A percentile compares a stretch with the other conserved stretches of the same genome.
These are phyloP conservation scores for Apostasia ramifera DNA, from an alignment of 106 monocot genomes.

Conservation along the genomic window DNA sequence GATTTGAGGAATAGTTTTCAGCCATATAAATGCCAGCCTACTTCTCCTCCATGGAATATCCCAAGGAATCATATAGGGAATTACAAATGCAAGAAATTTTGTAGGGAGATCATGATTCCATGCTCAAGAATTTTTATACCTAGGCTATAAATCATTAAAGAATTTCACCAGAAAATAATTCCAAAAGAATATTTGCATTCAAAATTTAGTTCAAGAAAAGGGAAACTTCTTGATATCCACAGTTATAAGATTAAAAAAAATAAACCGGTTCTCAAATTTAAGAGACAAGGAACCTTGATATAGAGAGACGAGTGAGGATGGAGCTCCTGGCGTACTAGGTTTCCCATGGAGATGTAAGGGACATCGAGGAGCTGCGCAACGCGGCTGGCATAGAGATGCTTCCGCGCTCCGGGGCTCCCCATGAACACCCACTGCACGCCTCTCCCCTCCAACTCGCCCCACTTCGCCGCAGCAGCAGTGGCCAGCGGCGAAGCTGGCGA, in stretches of 20 bases:
- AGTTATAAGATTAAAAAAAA: too few species aligned
- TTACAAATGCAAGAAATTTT: too few species aligned
- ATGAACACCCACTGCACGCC: conserved; percentile 94
- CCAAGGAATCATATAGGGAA: too few species aligned
- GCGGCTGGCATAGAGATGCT: conserved; percentile 59
- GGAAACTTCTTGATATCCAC: neutral
- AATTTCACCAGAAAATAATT: too few species aligned
- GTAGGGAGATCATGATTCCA: too few species aligned
- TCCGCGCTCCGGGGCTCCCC: conserved; percentile 65
- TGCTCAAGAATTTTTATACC: too few species aligned
- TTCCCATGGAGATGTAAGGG: conserved; percentile 92
- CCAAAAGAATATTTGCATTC: too few species aligned
- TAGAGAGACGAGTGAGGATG: conserved; percentile 68
- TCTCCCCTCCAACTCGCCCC: conserved; percentile 37
- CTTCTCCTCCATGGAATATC: too few species aligned
- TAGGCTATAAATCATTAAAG: too few species aligned
- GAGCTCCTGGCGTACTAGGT: conserved; percentile 86
- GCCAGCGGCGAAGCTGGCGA: neutral
- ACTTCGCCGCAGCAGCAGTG: conserved; percentile 17
- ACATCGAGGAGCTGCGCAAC: conserved; percentile 70
- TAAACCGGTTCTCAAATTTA: neutral
- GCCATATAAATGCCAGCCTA: too few species aligned
- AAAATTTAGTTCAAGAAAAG: neutral
- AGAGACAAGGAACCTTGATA: conserved; percentile 46
- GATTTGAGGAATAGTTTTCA: too few species aligned